Evolutionary conservation across 2,329 filamentous ascomycete genomes (phyloP), one percentile per base, ranked within the genome.

Genomic region (Helotiales sp.): DNA sequence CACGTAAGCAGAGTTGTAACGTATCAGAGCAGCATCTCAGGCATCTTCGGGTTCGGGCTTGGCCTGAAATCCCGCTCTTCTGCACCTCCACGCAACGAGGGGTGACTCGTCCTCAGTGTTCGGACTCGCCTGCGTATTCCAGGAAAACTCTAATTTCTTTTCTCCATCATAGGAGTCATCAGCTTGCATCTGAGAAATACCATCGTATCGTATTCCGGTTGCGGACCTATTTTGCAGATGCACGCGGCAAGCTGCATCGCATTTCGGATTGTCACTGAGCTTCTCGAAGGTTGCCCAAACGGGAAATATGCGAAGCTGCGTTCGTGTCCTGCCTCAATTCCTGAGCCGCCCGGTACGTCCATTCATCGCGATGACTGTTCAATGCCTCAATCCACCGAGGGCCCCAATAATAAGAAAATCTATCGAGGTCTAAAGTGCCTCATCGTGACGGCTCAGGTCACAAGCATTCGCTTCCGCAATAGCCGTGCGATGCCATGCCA

Each of bases 1-100:
- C 49, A 56, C 49, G 54, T 59, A 59, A 57, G 56, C 54, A 57
- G 33, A 34, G 31, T 30, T 57, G 60, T 55, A 63, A 63, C 60
- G 55, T 60, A 57, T 52, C 51, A 53, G 38, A 55, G 42, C 57
- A 51, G 22, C 19, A 25, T 10, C 27, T 54, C 56, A 55, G 56
- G 52, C 56, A 55, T 49, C 57, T 52, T 38, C 27, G 24, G 17
- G 29, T 29, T 24, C 40, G 24, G 24, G 5, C 36, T 44, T 27
- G 30, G 27, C 46, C 36, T 25, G n/a, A 44, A 24, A 60, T 52
- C 46, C 57, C 57, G 57, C 57, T 54, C 54, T 60, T 60, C 57
- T 60, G 57, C 57, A 59, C 49, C 34, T 49, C 52, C 44, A 54
- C 30, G 25, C 40, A 49, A 13, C 52, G 44, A 22, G 6, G 29